Base-by-base conservation (phyloP, 164 flowering plant species). In the Taxillus chinensis region DNA sequence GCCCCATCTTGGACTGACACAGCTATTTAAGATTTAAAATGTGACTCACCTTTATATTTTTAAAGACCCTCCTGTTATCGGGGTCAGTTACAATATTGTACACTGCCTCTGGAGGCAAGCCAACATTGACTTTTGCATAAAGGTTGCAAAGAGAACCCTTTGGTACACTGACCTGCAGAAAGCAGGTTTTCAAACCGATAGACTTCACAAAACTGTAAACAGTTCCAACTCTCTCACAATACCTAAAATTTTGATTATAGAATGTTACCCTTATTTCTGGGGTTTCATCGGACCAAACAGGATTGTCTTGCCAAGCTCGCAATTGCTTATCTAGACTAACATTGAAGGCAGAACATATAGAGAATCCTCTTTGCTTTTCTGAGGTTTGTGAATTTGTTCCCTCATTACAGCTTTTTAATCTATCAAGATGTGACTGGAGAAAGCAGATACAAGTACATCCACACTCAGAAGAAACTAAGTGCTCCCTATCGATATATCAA, bases 91-190 rank as follows among this genome's bases (percentile, higher is more conserved):
- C 90, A 63, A 93, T 93, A 66, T 90, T 74, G 67, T 80, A 93
- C 4, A 90, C 79, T 39, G 97, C 93, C 83, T 93, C 99, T 13
- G 99, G 99, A 39, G 99, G 99, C 78, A 93, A 78, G 14, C 99
- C 97, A 64, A 87, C 81, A 74, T 86, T 68, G 57, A 89, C 80
- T 66, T 77, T 71, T 60, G 79, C 85, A 64, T 61, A 77, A 62
- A 93, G 96, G 66, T 86, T 80, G 83, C 97, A 84, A 61, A 93
- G 83, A 69, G 97, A 85, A 67, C 96, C 99, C 76, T 89, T 82
- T 16, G 99, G 97, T 45, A 90, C 85, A 38, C 73, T 89, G 57
- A 90, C 99, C 99, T 93, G 89, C 74, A 77, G 45, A 72, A 41
- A 66, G 67, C 27, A 69, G 12, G 10, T 54, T 54, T 27, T 54